These are phyloP conservation scores for Pisolithus microcarpus DNA, from an alignment of 768 basidiomycete genomes.

Conservation along the genomic window DNA sequence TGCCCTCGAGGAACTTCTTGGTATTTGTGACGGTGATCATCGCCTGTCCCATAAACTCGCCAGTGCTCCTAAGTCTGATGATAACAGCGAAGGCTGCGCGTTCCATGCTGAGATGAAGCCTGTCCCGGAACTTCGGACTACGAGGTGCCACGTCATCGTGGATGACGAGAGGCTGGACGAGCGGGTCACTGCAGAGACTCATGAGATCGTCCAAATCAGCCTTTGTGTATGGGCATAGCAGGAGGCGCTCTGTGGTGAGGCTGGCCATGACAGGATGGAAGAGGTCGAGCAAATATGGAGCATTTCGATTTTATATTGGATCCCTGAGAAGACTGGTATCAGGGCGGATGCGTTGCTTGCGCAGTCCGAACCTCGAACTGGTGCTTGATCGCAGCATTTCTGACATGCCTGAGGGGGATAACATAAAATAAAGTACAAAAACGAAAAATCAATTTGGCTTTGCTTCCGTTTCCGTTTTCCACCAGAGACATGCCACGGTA, in stretches of 20 bases:
- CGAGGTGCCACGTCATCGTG: conserved; percentile 10
- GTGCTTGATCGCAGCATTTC: too few species aligned
- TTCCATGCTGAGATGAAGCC: conserved; percentile 17
- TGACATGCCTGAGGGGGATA: too few species aligned
- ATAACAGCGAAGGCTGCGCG: conserved; percentile 23
- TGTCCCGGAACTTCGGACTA: conserved; percentile 11
- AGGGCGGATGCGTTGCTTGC: too few species aligned
- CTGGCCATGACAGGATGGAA: conserved; percentile 8
- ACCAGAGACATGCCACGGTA: too few species aligned
- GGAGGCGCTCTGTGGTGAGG: conserved; percentile 27
- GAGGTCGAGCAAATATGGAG: background rate
- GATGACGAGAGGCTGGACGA: conserved; percentile 17
- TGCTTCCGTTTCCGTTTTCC: too few species aligned
- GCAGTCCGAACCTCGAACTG: too few species aligned
- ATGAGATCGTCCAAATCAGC: conserved; percentile 27
- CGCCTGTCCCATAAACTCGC: conserved; percentile 28
- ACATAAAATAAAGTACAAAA: too few species aligned
- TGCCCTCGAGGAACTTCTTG: conserved; percentile 23
- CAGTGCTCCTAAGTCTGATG: conserved; percentile 21
- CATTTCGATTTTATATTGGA: background rate
- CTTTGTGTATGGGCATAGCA: conserved; percentile 27
- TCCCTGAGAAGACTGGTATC: too few species aligned
- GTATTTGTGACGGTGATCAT: conserved; percentile 20
- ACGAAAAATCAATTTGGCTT: too few species aligned
- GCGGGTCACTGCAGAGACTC: conserved; percentile 24